Percentiles rank a stretch among this genome's conserved stretches.
Conservation (phyloP, 306 rosid species). For the Cicer chorassanicum region DNA sequence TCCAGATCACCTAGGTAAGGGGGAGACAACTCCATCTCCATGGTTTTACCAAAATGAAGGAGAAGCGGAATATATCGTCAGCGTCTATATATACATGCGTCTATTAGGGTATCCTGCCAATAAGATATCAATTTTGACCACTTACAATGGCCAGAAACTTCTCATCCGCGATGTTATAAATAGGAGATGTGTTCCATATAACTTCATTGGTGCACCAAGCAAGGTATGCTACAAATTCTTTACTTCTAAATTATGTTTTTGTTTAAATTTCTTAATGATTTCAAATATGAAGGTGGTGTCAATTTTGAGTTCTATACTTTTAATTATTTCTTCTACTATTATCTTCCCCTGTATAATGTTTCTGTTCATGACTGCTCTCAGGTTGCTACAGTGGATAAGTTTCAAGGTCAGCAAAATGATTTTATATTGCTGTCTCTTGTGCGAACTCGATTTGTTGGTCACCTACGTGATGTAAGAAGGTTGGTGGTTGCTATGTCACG, state of each 20-base stretch:
- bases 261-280: constrained; percentile 25
- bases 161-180: constrained; percentile 90
- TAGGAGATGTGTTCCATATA: constrained; percentile 89
- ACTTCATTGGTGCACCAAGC: constrained; percentile 93
- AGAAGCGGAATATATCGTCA: constrained; percentile 95
- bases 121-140: constrained; percentile 96
- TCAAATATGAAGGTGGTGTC: constrained; percentile 27
- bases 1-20: constrained; percentile 87
- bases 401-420: constrained; percentile 99
- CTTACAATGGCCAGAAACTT: constrained; percentile 99
- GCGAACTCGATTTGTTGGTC: constrained; percentile 96
- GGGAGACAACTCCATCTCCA: constrained; percentile 95
- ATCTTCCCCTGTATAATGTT: constrained; percentile 2
- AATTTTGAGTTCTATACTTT: constrained; percentile 17
- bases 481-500: constrained; percentile 99
- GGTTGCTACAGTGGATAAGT: constrained; percentile 95
- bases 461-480: constrained; percentile 97
- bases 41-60: constrained; percentile 99
- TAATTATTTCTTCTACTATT: not conserved
- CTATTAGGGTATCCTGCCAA: constrained; percentile 93
- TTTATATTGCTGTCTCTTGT: constrained; percentile 89
- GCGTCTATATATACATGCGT: constrained; percentile 94
- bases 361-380: constrained; percentile 43
- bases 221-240: constrained; percentile 59
- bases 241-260: constrained; percentile 28